Evolutionary conservation across 1,139 yeast species (phyloP).

Genomic region (Citeromyces hawaiiensis): DNA sequence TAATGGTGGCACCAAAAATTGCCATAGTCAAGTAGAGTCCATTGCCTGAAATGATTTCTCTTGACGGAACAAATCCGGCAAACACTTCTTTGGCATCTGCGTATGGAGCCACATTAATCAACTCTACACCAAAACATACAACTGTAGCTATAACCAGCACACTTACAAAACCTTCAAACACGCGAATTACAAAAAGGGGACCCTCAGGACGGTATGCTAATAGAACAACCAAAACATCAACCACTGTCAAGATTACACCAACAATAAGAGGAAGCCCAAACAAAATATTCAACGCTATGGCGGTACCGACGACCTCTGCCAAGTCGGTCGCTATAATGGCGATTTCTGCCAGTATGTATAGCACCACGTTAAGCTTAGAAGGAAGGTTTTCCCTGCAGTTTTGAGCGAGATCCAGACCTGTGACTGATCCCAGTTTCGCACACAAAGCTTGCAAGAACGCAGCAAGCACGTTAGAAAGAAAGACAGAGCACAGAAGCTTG

Average conservation of each 20-base stretch:
- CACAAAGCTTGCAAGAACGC: constrained; percentile 60
- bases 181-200: constrained; percentile 46
- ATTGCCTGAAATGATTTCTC: constrained; percentile 19
- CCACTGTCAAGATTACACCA: constrained; percentile 57
- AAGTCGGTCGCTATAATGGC: constrained; percentile 74
- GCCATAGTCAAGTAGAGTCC: constrained; percentile 59
- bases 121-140: constrained; percentile 46
- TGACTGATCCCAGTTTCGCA: constrained; percentile 64
- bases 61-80: constrained; percentile 47
- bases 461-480: constrained; percentile 58
- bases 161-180: constrained; percentile 56
- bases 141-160: constrained; percentile 52
- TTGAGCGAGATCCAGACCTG: constrained; percentile 69
- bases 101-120: constrained; percentile 32
- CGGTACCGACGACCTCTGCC: constrained; percentile 77
- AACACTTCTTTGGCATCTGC: constrained; percentile 21
- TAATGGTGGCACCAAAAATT: constrained; percentile 70
- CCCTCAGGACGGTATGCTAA: constrained; percentile 26
- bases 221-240: constrained; percentile 60
- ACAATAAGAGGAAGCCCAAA: constrained; percentile 52
- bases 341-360: constrained; percentile 55
- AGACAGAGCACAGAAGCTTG: constrained; percentile 45
- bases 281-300: constrained; percentile 57
- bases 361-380: constrained; percentile 34
- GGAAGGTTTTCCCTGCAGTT: constrained; percentile 59